Evolutionary conservation across 768 basidiomycete species (phyloP), one percentile per base, ranked within the genome.

Genomic region (Filobasidium floriforme): DNA sequence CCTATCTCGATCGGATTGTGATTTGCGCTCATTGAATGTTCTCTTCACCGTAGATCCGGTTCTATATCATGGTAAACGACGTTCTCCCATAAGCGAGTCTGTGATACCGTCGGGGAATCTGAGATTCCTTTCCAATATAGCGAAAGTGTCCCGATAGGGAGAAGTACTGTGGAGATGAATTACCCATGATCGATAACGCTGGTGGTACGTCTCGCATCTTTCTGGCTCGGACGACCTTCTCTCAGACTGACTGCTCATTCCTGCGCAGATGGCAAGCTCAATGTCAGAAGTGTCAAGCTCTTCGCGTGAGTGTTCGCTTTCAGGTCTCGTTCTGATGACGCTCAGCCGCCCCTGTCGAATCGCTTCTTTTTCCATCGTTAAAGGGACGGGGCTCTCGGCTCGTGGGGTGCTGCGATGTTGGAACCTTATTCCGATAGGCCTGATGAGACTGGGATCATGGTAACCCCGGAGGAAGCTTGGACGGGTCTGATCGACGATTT

Each of bases 321-420:
- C 41, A 26, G 54, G 57, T 46, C 54, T 28, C 40, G 5, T 10
- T 15, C 10, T 84, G 87, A 14, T 85, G 85, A 63, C 80, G 91
- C 66, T 92, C 91, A 72, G n/a, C n/a, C n/a, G n/a, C 80, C 92
- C 2, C 5, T 6, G 46, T 15, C 46, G 18, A 28, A 1, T 49
- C 7, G 26, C 41, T 22, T n/a, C n/a, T n/a, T n/a, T n/a, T 2
- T 86, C 86, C 72, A 81, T 85, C 26, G 51, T 2, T 14, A 40
- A 43, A 68, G 67, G 0, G 93, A 97, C 73, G 92, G 92, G 49
- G 93, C 93, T 0, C 83, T 98, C 4, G 91, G 94, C 0, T 90
- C 89, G 1, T 90, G 89, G 83, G 93, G 94, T 7, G 92, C 94
- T 0, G 92, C 94, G 0, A 82, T 98, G 64, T 79, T 89, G 6